Evolutionary conservation across 192 early-diverging fungal species (phyloP), one percentile per base, ranked within the genome.

Genomic region (Linnemannia hyalina): DNA sequence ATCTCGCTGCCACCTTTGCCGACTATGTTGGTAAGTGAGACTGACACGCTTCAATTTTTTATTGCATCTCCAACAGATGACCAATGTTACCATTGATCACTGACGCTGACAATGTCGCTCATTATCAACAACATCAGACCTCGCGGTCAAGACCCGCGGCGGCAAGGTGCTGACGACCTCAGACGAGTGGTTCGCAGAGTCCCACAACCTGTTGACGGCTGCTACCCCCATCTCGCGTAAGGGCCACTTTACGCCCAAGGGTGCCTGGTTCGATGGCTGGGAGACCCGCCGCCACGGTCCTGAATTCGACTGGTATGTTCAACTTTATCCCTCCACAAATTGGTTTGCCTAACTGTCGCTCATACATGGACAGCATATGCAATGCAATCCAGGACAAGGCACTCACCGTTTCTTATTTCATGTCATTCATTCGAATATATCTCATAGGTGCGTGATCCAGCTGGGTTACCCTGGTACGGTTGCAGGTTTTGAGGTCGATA

Each of bases 111-210:
- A 9, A 35, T 44, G 1, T 52, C 7, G 1, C 41, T 42, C 35
- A 40, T 40, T 40, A 52, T 52, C 1, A 13, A 26, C 42, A 6
- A 47, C 36, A 54, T 3, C 90, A 94, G 96, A 97, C 88, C 92
- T 98, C 20, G 95, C 95, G 60, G 94, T 89, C 88, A 86, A 90
- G 32, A 89, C 90, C 42, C 84, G 94, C 11, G 95, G 96, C 26
- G 93, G 93, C 29, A 91, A 93, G 46, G 92, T 98, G 70, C 88
- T 97, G 72, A 91, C 92, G 74, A 93, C 92, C 54, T 97, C 92
- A 38, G 97, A 99, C 82, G 98, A 99, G 88, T 99, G 98, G 91
- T 99, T 99, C 85, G 94, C 94, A 68, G 93, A 94, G 77, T 95
- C 96, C 6, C 89, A 92, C 29, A 97, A 95, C 87, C 88, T 98